Conservation (phyloP, 371 early-diverging fungal genomes). For the Actinomucor elegans region DNA sequence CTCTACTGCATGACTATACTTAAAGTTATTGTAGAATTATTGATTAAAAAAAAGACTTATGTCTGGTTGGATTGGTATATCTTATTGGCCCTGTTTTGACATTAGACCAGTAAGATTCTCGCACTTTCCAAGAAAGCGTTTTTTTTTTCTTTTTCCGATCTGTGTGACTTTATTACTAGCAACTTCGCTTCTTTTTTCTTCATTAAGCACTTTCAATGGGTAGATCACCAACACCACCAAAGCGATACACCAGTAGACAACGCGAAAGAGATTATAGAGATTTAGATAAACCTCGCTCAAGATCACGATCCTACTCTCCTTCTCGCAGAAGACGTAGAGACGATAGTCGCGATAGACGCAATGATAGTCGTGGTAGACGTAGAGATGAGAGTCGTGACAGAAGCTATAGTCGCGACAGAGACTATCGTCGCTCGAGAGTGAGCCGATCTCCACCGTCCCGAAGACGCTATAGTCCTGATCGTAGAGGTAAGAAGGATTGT, state of each 20-base stretch:
- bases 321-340: slow-evolving; percentile 15
- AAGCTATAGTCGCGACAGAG: no score
- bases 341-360: slow-evolving; percentile 13
- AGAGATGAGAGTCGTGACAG: neutral
- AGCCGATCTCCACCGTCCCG: slow-evolving; percentile 7
- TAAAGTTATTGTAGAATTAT: no score
- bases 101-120: no score
- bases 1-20: no score
- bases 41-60: no score
- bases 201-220: slow-evolving; percentile 21
- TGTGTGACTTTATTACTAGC: no score
- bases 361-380: slow-evolving; percentile 5
- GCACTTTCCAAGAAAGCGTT: no score
- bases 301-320: slow-evolving; percentile 30
- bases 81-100: no score
- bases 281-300: slow-evolving; percentile 32
- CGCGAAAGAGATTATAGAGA: slow-evolving; percentile 44
- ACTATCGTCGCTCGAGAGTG: neutral
- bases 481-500: slow-evolving; percentile 8
- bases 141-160: neutral
- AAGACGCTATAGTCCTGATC: slow-evolving; percentile 16
- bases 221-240: slow-evolving; percentile 42
- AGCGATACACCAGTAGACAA: slow-evolving; percentile 18
- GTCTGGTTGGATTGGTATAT: no score
- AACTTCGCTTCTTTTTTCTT: slow-evolving; percentile 4